phyloP scores from a whole-genome alignment of 73 alveolate genomes.

The Tetrahymena malaccensis region DNA sequence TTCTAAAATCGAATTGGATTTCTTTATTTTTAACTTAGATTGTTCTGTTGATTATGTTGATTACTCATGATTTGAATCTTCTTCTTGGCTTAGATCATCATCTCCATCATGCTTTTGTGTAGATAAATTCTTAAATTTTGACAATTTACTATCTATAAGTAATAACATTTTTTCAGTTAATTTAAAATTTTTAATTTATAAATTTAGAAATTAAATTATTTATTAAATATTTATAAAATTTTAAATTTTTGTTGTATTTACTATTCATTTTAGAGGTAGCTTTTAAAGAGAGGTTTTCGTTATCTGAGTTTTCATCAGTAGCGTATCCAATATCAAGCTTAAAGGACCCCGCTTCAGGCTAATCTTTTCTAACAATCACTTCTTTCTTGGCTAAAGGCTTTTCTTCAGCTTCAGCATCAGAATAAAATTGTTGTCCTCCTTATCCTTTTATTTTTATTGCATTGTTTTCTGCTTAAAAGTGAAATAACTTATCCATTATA shows the following conservation, averaged over 20 bases:
- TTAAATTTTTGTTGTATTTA: not conserved
- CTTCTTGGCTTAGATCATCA: not conserved
- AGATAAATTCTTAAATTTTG: not conserved
- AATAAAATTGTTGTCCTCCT: not conserved
- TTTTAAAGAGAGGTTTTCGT: not conserved
- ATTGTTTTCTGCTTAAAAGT: not conserved
- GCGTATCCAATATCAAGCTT: not conserved
- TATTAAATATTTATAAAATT: not conserved
- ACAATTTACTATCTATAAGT: not conserved
- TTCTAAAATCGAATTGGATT: not conserved
- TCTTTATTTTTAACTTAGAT: not conserved
- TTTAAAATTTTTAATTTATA: not conserved
- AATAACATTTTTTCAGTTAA: not conserved
- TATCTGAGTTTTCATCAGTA: not conserved
- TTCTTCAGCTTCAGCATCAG: not conserved
- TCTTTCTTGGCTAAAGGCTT: not conserved
- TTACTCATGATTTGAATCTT: not conserved
- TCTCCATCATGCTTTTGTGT: not conserved
- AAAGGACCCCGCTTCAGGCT: not conserved
- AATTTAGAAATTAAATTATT: not conserved
- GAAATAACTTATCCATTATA: not conserved
- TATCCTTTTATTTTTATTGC: not conserved
- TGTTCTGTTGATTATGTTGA: not conserved
- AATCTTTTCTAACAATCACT: not conserved
- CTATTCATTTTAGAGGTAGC: not conserved